Evolutionary conservation across 306 rosid species (phyloP).

Genomic region (Crotalaria pallida): DNA sequence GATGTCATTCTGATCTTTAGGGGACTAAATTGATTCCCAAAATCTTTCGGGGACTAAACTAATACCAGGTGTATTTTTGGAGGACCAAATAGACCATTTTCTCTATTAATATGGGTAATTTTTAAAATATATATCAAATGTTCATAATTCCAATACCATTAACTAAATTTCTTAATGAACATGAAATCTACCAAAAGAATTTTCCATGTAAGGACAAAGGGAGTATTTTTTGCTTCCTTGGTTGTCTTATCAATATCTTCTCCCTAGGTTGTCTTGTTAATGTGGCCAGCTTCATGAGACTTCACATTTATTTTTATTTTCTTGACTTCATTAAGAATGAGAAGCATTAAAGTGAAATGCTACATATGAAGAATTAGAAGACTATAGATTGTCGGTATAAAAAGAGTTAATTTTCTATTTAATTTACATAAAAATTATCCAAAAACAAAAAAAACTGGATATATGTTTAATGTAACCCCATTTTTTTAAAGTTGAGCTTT

Average conservation of each 20-base stretch:
- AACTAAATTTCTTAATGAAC: too few relatives aligned
- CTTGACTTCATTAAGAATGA: conserved; percentile 4
- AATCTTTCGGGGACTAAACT: too few relatives aligned
- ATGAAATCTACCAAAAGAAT: too few relatives aligned
- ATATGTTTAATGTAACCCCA: background rate
- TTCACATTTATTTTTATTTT: background rate
- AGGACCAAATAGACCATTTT: too few relatives aligned
- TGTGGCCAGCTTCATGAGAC: background rate
- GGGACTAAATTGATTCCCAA: too few relatives aligned
- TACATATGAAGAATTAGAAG: conserved; percentile 6
- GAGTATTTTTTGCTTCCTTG: conserved; percentile 13
- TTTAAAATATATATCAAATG: too few relatives aligned
- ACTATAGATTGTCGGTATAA: background rate
- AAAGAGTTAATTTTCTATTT: background rate
- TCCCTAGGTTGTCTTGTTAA: background rate
- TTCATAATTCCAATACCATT: too few relatives aligned
- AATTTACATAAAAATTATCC: background rate
- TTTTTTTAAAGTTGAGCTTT: background rate
- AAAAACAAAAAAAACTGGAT: background rate
- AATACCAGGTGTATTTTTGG: too few relatives aligned
- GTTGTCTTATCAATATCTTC: background rate
- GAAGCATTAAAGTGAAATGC: background rate
- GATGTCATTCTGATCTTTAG: too few relatives aligned
- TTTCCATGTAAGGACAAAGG: too few relatives aligned
- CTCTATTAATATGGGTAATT: too few relatives aligned